phyloP scores from a whole-genome alignment of 1,284 basidiomycete genomes.

The Cryptococcus hybrid region DNA sequence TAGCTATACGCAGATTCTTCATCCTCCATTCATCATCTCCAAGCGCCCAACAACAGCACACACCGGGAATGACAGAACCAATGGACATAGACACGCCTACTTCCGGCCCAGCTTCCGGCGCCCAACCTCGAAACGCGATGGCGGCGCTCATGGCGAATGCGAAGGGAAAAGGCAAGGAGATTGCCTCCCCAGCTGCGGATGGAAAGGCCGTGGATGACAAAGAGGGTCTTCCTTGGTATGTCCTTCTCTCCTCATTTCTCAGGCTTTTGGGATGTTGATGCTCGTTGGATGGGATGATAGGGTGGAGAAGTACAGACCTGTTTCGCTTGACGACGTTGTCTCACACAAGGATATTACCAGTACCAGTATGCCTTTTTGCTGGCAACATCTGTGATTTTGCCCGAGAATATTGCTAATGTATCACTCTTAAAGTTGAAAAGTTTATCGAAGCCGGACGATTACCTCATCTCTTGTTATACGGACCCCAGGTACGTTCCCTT shows the following conservation, averaged over 20 bases:
- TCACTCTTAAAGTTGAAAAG: conserved; percentile 68
- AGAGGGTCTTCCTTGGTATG: conserved; percentile 50
- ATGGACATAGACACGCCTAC: no score
- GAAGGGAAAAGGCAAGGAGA: conserved; percentile 45
- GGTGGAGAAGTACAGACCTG: conserved; percentile 95
- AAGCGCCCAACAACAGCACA: no score
- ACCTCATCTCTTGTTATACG: conserved; percentile 96
- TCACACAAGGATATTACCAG: conserved; percentile 90
- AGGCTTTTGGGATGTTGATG: neutral
- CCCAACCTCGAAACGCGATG: conserved; percentile 37
- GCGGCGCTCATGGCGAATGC: conserved; percentile 41
- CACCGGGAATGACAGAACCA: no score
- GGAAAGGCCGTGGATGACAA: conserved; percentile 20
- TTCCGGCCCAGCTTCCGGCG: no score
- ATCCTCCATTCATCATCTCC: no score
- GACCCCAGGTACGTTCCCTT: conserved; percentile 69
- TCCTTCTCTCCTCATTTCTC: no score
- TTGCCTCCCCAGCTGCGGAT: conserved; percentile 14
- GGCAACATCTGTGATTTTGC: neutral
- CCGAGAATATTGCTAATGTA: neutral
- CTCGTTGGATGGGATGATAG: conserved; percentile 51
- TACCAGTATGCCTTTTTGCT: conserved; percentile 64
- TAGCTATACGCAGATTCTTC: no score
- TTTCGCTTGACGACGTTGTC: conserved; percentile 84
- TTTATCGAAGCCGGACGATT: conserved; percentile 94